Conservation (phyloP, 1,284 basidiomycete genomes). For the Rhodotorula sp. region DNA sequence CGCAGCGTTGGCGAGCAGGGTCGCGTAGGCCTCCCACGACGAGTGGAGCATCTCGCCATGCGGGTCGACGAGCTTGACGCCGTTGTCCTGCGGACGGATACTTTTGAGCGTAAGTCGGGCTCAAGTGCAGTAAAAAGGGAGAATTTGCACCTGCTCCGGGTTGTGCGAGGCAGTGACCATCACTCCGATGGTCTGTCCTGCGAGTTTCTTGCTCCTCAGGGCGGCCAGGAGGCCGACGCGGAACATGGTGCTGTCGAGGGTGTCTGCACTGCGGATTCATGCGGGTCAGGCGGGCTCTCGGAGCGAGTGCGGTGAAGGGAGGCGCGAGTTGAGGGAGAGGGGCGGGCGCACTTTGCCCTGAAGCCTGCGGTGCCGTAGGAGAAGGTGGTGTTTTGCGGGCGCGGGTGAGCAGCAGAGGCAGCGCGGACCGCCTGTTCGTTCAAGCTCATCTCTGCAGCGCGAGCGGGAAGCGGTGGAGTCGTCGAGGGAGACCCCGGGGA, state of each 20-base stretch:
- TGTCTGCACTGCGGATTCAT: constrained; percentile 62
- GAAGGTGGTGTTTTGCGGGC: constrained; percentile 38
- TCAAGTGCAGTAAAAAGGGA: background rate
- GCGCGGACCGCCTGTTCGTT: constrained; percentile 13
- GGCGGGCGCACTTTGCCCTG: constrained; percentile 45
- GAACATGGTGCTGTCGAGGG: constrained; percentile 90
- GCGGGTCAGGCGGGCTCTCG: background rate
- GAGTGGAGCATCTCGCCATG: constrained; percentile 98
- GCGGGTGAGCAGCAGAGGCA: constrained; percentile 7
- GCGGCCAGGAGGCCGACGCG: constrained; percentile 88
- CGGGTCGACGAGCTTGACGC: constrained; percentile 96
- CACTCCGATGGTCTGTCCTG: constrained; percentile 89
- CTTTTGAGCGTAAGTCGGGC: background rate
- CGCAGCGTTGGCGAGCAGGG: constrained; percentile 81
- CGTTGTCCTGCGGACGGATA: constrained; percentile 74
- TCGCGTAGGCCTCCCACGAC: constrained; percentile 90
- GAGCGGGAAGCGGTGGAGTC: background rate
- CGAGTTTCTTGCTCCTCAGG: constrained; percentile 83
- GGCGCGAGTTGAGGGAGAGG: background rate
- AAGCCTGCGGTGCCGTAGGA: constrained; percentile 48
- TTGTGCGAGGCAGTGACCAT: constrained; percentile 99
- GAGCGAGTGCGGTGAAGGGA: background rate
- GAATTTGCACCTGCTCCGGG: constrained; percentile 73
- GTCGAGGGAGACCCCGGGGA: too few species aligned
- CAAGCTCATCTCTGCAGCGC: background rate